A percentile compares a stretch with the other conserved stretches of the same genome.
phyloP scores from a whole-genome alignment of 2,329 filamentous ascomycete species.

The Didymella lethalis region DNA sequence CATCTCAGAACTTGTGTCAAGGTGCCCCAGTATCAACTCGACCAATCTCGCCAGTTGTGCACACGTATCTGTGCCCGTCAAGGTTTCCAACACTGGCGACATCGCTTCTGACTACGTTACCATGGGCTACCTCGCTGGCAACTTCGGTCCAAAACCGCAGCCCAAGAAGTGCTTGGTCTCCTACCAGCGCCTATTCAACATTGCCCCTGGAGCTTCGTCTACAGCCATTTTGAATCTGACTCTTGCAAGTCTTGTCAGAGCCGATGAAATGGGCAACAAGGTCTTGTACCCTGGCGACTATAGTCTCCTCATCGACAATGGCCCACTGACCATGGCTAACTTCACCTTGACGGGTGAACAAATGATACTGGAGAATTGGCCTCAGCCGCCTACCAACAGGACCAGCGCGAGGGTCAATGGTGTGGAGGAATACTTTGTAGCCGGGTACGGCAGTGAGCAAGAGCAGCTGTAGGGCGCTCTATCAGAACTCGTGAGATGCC shows the following conservation, averaged over 20 bases:
- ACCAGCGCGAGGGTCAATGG: conserved; percentile 29
- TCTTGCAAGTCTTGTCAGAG: conserved; percentile 60
- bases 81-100: conserved; percentile 59
- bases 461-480: conserved; percentile 1
- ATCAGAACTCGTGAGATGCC: no score
- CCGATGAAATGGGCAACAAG: conserved; percentile 60
- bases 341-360: conserved; percentile 38
- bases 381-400: conserved; percentile 35
- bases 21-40: conserved; percentile 42
- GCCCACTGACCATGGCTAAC: conserved; percentile 24
- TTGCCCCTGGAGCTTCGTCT: conserved; percentile 47
- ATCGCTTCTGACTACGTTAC: conserved; percentile 62
- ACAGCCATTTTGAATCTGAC: conserved; percentile 55
- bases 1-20: conserved; percentile 27
- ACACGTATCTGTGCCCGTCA: conserved; percentile 53
- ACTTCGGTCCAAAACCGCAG: conserved; percentile 60
- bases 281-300: conserved; percentile 65
- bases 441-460: conserved; percentile 32
- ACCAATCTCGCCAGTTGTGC: conserved; percentile 52
- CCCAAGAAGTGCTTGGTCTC: conserved; percentile 63
- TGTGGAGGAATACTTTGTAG: conserved; percentile 33
- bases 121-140: conserved; percentile 60
- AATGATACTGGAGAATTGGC: conserved; percentile 40
- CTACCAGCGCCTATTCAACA: conserved; percentile 57
- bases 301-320: conserved; percentile 35